Evolutionary conservation across 2,329 filamentous ascomycete genomes (phyloP), one percentile per base, ranked within the genome.

Genomic region (Tothia fuscella): DNA sequence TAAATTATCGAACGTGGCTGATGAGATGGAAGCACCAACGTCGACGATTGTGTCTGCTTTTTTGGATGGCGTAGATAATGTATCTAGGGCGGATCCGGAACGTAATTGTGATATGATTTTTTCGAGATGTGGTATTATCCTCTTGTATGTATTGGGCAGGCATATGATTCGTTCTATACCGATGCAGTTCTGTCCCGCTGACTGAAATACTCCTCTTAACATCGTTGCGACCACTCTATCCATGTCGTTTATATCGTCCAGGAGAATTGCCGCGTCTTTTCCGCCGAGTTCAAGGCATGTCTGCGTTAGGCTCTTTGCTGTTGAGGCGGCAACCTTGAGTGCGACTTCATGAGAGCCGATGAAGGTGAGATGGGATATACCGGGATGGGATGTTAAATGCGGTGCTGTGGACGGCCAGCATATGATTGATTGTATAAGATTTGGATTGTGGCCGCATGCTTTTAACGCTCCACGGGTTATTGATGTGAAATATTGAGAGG

Each of bases 111-210:
- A 70, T 49, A 96, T 84, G 47, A 82, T 79, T 9, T 82, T 80
- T 39, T 77, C 72, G 16, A 98, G 74, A 46, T 78, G 69, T 4
- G 68, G 61, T 40, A 94, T 65, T 17, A 98, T 73, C 43, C 68
- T 68, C 47, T 82, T 70, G 65, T 96, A 93, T 39, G 84, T 71
- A n/a, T 65, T 33, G 17, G 42, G 44, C n/a, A 45, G 22, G 35
- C 34, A 44, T 17, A 46, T 46, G 55, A 96, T 80, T 43, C 91
- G 82, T 65, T 98, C 91, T 50, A 95, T 89, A 42, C 91, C 91
- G 56, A 98, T 89, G 63, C 91, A 98, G 65, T 98, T 98, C 61
- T 98, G 91, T 1, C 91, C 91, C 13, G 87, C 81, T 39, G 87
- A 87, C 62, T 98, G 91, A 64, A 96, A 98, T 7, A 85, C 86